These are phyloP conservation scores for Neonectria faginata DNA, from an alignment of 2,329 filamentous ascomycete genomes.

Conservation along the genomic window DNA sequence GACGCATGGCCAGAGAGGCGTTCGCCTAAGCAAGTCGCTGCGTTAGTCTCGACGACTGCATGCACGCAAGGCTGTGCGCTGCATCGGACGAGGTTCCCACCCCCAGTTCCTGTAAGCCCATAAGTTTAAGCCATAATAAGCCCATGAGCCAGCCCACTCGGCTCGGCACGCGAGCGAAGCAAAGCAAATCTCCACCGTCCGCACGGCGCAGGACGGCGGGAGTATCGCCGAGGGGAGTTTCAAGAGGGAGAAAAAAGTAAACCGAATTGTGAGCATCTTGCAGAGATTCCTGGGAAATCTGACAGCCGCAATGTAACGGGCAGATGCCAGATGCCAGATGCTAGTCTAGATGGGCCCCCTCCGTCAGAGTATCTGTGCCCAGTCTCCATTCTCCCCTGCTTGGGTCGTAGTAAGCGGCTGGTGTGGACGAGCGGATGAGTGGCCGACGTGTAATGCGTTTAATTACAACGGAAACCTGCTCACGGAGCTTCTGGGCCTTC, in stretches of 20 bases:
- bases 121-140: neutral
- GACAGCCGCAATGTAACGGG: conserved; percentile 28
- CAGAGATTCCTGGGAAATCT: conserved; percentile 20
- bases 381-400: conserved; percentile 3
- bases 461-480: conserved; percentile 20
- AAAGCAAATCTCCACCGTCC: conserved; percentile 5
- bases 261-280: conserved; percentile 26
- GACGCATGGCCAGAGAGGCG: conserved; percentile 7
- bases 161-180: conserved; percentile 11
- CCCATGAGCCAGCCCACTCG: conserved; percentile 4
- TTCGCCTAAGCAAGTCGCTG: conserved; percentile 13
- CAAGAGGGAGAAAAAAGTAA: conserved; percentile 21
- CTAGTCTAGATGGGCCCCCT: conserved; percentile 8
- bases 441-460: conserved; percentile 14
- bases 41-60: conserved; percentile 19
- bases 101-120: conserved; percentile 1
- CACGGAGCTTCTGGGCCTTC: conserved; percentile 7
- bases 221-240: conserved; percentile 11
- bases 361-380: conserved; percentile 1
- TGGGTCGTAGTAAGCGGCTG: conserved; percentile 7
- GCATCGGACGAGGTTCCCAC: conserved; percentile 19
- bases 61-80: conserved; percentile 21
- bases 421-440: conserved; percentile 10
- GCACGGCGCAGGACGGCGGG: conserved; percentile 11
- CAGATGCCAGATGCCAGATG: conserved; percentile 3